Evolutionary conservation across 306 rosid species (phyloP).

Genomic region (Cucurbita ficifolia): DNA sequence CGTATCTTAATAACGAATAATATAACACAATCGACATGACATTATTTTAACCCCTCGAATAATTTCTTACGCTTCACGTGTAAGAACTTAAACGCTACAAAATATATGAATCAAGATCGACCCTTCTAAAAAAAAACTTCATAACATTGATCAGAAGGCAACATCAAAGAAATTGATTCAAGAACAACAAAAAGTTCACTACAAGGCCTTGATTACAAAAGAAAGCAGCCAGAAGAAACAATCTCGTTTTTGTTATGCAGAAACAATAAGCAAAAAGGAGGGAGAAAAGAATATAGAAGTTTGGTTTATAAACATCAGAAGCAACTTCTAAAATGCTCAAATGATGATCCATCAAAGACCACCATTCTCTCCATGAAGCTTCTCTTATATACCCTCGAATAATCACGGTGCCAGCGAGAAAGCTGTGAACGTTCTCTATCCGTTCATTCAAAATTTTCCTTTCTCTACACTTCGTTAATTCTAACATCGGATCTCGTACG

Average conservation of each 20-base stretch:
- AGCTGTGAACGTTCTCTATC: not conserved
- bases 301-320: slow-evolving; percentile 3
- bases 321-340: not conserved
- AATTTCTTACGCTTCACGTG: not conserved
- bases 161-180: slow-evolving; percentile 1
- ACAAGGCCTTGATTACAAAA: slow-evolving; percentile 4
- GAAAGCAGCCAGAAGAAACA: not conserved
- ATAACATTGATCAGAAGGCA: not conserved
- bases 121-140: not conserved
- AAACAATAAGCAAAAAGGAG: not conserved
- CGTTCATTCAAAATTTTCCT: not conserved
- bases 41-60: not conserved
- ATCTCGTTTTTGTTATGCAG: not conserved
- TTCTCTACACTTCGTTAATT: slow-evolving; percentile 3
- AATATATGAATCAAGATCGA: not conserved
- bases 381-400: not conserved
- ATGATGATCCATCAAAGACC: not conserved
- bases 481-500: slow-evolving; percentile 88
- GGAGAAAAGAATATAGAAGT: not conserved
- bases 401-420: not conserved
- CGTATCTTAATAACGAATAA: not conserved
- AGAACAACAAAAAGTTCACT: not conserved
- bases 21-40: too few species aligned
- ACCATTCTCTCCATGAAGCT: not conserved
- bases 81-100: not conserved